Percentiles rank a stretch among this genome's conserved stretches.
Evolutionary conservation across 495 filamentous ascomycete genomes (phyloP).

Genomic region (Usnea hakonensis): DNA sequence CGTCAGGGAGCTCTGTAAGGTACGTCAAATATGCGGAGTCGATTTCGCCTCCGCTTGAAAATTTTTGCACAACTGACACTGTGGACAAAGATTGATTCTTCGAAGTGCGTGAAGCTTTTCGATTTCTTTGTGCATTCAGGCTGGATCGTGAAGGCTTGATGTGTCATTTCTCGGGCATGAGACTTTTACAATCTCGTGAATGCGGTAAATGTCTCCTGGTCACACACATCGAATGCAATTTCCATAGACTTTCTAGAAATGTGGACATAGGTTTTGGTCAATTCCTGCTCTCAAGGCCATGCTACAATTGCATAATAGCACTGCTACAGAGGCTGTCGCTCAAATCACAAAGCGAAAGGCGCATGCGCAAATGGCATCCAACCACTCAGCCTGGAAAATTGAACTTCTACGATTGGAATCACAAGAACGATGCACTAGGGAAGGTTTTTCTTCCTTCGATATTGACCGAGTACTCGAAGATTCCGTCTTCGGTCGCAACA

Average conservation of each 20-base stretch:
- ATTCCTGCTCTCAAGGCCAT: neutral
- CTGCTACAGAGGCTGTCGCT: neutral
- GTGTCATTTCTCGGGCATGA: neutral
- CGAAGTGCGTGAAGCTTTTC: conserved; percentile 65
- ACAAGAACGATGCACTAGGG: conserved; percentile 53
- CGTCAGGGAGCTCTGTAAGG: conserved; percentile 62
- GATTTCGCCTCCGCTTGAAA: neutral
- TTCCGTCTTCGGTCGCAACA: conserved; percentile 64
- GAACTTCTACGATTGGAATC: conserved; percentile 18
- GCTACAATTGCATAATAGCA: neutral
- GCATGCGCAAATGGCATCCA: neutral
- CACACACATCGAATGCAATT: neutral
- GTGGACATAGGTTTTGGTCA: neutral
- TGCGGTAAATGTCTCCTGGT: neutral
- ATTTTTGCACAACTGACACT: conserved; percentile 13
- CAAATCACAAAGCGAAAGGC: neutral
- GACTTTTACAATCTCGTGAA: neutral
- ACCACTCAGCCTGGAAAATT: neutral
- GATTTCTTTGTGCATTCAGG: conserved; percentile 92
- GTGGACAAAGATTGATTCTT: conserved; percentile 49
- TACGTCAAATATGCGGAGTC: conserved; percentile 26
- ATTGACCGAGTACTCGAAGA: conserved; percentile 66
- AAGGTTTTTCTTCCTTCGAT: conserved; percentile 56
- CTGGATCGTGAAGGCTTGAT: conserved; percentile 71
- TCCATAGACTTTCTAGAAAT: neutral